These are phyloP conservation scores for Iberis pinnata DNA, from an alignment of 345 rosid species.

Conservation along the genomic window DNA sequence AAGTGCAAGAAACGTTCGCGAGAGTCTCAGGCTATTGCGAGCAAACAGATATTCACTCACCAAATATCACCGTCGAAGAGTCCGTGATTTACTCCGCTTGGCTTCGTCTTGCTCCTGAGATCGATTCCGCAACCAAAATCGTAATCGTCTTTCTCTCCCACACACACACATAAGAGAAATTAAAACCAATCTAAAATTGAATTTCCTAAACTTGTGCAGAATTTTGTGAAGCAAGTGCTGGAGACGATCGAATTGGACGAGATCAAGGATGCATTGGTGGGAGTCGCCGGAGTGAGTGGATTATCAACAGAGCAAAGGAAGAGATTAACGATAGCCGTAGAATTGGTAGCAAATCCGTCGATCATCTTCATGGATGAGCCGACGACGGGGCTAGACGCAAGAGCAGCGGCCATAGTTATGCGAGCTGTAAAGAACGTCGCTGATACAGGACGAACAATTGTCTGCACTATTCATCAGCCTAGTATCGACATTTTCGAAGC, in stretches of 20 bases:
- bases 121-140: conserved; percentile 47
- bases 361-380: conserved; percentile 86
- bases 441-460: conserved; percentile 79
- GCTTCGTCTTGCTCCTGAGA: conserved; percentile 65
- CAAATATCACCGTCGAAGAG: conserved; percentile 63
- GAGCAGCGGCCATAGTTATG: conserved; percentile 89
- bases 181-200: not conserved
- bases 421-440: conserved; percentile 74
- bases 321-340: conserved; percentile 69
- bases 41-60: conserved; percentile 80
- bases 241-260: conserved; percentile 32
- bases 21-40: conserved; percentile 74
- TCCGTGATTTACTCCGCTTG: conserved; percentile 71
- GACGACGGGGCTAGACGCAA: conserved; percentile 74
- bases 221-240: conserved; percentile 53
- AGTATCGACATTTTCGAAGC: conserved; percentile 85
- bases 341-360: conserved; percentile 70
- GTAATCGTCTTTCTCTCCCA: conserved; percentile 28
- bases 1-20: conserved; percentile 71
- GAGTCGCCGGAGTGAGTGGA: conserved; percentile 39
- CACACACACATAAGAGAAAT: not conserved
- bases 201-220: not conserved
- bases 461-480: conserved; percentile 89
- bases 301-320: conserved; percentile 72
- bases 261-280: conserved; percentile 28